Evolutionary conservation across 345 rosid species (phyloP), one percentile per base, ranked within the genome.

Genomic region (Geranium rotundifolium): DNA sequence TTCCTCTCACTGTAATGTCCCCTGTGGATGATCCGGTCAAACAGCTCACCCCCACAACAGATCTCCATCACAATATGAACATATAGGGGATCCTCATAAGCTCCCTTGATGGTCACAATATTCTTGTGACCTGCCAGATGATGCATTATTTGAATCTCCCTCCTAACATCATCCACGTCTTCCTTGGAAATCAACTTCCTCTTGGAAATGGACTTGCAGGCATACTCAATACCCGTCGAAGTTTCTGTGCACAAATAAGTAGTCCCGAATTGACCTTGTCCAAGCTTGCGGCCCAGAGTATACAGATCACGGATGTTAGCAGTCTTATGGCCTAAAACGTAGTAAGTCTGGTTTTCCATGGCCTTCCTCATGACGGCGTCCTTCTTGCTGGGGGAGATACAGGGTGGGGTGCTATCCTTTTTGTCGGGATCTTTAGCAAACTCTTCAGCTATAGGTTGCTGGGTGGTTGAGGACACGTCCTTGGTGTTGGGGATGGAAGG

Each of bases 111-210:
- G 16, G 89, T 87, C 64, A 91, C 96, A 62, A 91, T 89, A 65
- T 91, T 87, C 76, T 79, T 82, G 79, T 91, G 93, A 69, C 98
- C 96, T 0, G 98, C 96, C 82, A 91, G 83, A 73, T 91, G 98
- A 65, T 91, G 98, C 98, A 91, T 91, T 81, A 89, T 91, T 83
- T 89, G 96, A 69, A 91, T 91, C 79, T 91, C 98, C 76, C 98
- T 82, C 65, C 96, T 77, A 56, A 89, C 95, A 68, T 91, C 98
- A 65, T 91, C 98, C 63, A 91, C 86, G 67, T 91, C 98, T 75
- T 91, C 98, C 76, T 76, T 91, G 65, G 95, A 79, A 58, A 91
- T 85, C 80, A 91, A 74, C 79, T 91, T 91, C 72, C 98, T 82
- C 78, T 91, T 91, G 4, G 96, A 84, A 66, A 91, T 91, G 8